Conservation (phyloP, 768 basidiomycete genomes). For the Galerina sulciceps region DNA sequence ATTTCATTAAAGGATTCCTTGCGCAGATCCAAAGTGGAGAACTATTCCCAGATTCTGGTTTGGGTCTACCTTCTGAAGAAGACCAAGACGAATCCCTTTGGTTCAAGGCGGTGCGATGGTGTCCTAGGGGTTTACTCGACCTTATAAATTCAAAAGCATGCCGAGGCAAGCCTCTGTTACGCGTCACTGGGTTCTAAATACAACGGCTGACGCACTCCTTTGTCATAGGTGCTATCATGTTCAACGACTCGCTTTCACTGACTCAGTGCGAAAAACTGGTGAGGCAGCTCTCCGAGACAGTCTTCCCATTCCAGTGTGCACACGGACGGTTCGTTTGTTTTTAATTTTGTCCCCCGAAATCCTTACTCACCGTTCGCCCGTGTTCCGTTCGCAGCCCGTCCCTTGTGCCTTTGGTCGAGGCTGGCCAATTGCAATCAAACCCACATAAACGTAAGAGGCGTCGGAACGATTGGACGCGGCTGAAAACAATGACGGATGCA, state of each 20-base stretch:
- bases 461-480: slow-evolving; percentile 29
- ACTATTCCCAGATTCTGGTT: slow-evolving; percentile 31
- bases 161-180: slow-evolving; percentile 60
- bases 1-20: slow-evolving; percentile 76
- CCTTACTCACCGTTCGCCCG: slow-evolving; percentile 6
- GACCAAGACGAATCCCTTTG: slow-evolving; percentile 47
- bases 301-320: slow-evolving; percentile 94
- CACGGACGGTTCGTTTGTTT: slow-evolving; percentile 74
- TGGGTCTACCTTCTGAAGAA: slow-evolving; percentile 20
- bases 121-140: slow-evolving; percentile 82
- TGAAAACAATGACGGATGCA: slow-evolving; percentile 24
- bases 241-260: slow-evolving; percentile 77
- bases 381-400: slow-evolving; percentile 37
- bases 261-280: slow-evolving; percentile 77
- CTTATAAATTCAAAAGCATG: slow-evolving; percentile 96
- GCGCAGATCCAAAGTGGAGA: slow-evolving; percentile 59
- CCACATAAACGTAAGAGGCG: slow-evolving; percentile 20
- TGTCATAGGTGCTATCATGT: slow-evolving; percentile 90
- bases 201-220: not conserved
- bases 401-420: slow-evolving; percentile 41
- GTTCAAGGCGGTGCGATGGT: slow-evolving; percentile 78
- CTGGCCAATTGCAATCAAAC: slow-evolving; percentile 18
- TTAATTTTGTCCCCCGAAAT: slow-evolving; percentile 9
- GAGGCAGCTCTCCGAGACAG: slow-evolving; percentile 65
- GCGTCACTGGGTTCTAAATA: not conserved